Evolutionary conservation across 2,329 filamentous ascomycete genomes (phyloP).

Genomic region (Pseudogymnoascus sp.): DNA sequence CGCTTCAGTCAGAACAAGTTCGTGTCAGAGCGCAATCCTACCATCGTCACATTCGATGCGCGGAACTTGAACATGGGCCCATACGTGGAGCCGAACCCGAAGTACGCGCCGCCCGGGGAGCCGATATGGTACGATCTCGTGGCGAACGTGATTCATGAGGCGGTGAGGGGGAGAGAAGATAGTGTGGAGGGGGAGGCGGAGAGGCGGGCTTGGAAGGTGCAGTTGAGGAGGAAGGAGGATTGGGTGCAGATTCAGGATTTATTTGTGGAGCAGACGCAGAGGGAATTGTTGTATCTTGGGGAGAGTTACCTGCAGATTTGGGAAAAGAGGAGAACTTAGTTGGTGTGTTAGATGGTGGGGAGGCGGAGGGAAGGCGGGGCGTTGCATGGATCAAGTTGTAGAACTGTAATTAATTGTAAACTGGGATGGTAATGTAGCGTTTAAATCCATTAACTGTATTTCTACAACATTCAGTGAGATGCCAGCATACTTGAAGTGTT

Average conservation of each 20-base stretch:
- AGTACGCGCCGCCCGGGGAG: slow-evolving; percentile 61
- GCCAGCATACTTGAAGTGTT: background rate
- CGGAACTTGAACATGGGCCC: slow-evolving; percentile 78
- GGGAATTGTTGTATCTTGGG: slow-evolving; percentile 81
- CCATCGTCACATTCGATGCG: slow-evolving; percentile 92
- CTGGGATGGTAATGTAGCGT: slow-evolving; percentile 6
- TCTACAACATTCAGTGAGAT: background rate
- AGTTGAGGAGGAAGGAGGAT: slow-evolving; percentile 70
- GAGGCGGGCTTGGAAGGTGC: slow-evolving; percentile 87
- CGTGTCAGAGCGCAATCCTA: slow-evolving; percentile 89
- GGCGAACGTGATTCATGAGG: slow-evolving; percentile 88
- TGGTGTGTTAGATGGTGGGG: slow-evolving; percentile 15
- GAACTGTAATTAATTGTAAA: background rate
- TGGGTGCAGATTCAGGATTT: slow-evolving; percentile 94
- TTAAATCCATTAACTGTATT: background rate
- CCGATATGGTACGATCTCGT: slow-evolving; percentile 93
- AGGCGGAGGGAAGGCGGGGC: slow-evolving; percentile 8
- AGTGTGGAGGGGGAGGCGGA: slow-evolving; percentile 83
- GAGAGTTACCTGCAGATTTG: slow-evolving; percentile 96
- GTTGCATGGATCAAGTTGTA: background rate
- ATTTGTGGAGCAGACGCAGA: slow-evolving; percentile 82
- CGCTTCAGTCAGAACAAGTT: slow-evolving; percentile 97
- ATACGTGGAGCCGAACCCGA: slow-evolving; percentile 82
- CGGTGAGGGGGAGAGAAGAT: slow-evolving; percentile 66
- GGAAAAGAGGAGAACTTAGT: slow-evolving; percentile 62